These are phyloP conservation scores for Herpetomonas samuelpessoai DNA, from an alignment of 208 protist genomes.

Conservation along the genomic window DNA sequence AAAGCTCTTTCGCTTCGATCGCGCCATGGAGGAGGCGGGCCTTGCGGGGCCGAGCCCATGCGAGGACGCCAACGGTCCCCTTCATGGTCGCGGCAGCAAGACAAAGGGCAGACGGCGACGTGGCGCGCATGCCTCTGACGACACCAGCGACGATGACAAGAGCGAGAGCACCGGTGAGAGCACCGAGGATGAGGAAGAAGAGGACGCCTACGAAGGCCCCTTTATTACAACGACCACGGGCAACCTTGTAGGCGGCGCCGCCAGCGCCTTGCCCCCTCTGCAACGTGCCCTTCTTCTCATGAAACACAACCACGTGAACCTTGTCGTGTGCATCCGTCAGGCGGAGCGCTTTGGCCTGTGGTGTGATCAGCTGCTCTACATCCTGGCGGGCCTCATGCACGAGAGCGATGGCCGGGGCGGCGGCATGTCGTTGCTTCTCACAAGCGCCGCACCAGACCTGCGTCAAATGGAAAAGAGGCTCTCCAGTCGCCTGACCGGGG, in stretches of 20 bases:
- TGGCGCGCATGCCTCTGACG: too few relatives aligned
- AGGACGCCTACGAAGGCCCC: constrained; percentile 14
- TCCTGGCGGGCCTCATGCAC: constrained; percentile 85
- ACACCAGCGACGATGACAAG: constrained; percentile 3
- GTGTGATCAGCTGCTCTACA: constrained; percentile 84
- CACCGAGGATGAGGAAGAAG: constrained; percentile 17
- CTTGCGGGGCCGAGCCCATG: background rate
- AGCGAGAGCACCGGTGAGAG: constrained; percentile 9
- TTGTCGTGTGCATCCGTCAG: constrained; percentile 72
- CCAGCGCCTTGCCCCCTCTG: constrained; percentile 68
- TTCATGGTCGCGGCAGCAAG: constrained; percentile 1
- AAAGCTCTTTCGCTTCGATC: constrained; percentile 63
- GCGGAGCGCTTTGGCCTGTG: constrained; percentile 74
- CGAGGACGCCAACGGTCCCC: background rate
- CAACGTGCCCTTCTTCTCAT: constrained; percentile 71
- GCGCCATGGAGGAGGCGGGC: constrained; percentile 14
- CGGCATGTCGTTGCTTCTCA: constrained; percentile 67
- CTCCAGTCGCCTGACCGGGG: constrained; percentile 78
- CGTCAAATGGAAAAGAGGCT: constrained; percentile 80
- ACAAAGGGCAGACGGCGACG: background rate
- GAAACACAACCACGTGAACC: constrained; percentile 54
- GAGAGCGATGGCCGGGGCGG: constrained; percentile 54
- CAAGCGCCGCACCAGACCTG: constrained; percentile 64
- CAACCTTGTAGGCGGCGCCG: constrained; percentile 46
- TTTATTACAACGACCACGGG: constrained; percentile 63